These are phyloP conservation scores for Coemansia sp. DNA, from an alignment of 192 early-diverging fungal genomes.

Conservation along the genomic window DNA sequence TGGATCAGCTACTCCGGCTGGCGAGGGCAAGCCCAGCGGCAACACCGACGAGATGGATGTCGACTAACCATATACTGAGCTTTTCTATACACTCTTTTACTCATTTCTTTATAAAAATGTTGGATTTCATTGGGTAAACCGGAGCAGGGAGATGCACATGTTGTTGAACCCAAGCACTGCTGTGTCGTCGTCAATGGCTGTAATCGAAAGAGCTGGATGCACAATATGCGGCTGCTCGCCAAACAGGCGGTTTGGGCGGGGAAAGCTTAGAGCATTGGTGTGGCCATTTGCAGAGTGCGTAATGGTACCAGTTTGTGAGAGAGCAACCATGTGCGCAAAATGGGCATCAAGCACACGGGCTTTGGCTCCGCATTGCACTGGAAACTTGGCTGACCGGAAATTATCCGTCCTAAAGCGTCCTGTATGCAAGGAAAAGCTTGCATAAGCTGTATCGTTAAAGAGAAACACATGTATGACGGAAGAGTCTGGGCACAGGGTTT, in stretches of 20 bases:
- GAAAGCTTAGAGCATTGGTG: neutral
- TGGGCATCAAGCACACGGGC: neutral
- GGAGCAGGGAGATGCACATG: slow-evolving; percentile 1
- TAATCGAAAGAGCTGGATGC: neutral
- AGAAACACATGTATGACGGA: neutral
- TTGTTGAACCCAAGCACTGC: neutral
- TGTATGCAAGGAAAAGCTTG: neutral
- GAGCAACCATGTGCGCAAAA: neutral
- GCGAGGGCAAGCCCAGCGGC: slow-evolving; percentile 49
- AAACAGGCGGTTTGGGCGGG: neutral
- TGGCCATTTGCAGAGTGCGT: neutral
- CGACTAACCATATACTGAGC: slow-evolving; percentile 52
- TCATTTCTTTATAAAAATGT: neutral
- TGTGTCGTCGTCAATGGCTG: slow-evolving; percentile 13
- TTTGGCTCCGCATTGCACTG: too few species aligned
- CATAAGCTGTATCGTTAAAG: neutral
- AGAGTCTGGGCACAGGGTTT: neutral
- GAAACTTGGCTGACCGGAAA: neutral
- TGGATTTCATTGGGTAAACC: slow-evolving; percentile 10
- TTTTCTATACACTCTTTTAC: too few species aligned
- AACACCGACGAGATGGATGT: slow-evolving; percentile 64
- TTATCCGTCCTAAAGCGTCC: neutral
- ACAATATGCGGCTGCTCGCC: neutral
- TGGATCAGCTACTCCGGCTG: slow-evolving; percentile 13
- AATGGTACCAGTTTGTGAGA: neutral